Conservation (phyloP, 495 filamentous ascomycete species). For the Penicillium longicatenatum region DNA sequence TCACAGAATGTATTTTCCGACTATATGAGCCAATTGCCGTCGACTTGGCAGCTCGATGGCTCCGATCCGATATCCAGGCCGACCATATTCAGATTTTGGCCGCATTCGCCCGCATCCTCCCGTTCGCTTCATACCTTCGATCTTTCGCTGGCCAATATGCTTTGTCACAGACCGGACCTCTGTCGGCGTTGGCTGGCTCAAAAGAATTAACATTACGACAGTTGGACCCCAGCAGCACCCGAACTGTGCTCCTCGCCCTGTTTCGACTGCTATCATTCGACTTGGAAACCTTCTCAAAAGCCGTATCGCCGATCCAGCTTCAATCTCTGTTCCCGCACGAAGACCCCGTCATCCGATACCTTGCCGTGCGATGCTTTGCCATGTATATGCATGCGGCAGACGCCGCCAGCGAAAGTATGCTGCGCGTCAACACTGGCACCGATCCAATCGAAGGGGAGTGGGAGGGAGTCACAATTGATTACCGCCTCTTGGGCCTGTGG, state of each 20-base stretch:
- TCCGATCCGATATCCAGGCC: conserved; percentile 44
- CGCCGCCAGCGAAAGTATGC: conserved; percentile 67
- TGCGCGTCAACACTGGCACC: conserved; percentile 61
- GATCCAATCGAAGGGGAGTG: conserved; percentile 65
- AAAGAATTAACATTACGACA: conserved; percentile 42
- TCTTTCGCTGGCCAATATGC: conserved; percentile 50
- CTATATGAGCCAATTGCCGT: conserved; percentile 71
- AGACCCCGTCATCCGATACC: conserved; percentile 65
- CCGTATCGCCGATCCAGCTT: conserved; percentile 64
- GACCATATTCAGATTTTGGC: conserved; percentile 59
- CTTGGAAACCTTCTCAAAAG: conserved; percentile 59
- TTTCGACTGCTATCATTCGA: conserved; percentile 80
- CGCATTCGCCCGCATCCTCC: conserved; percentile 77
- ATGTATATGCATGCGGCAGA: conserved; percentile 82
- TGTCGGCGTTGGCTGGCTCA: conserved; percentile 41
- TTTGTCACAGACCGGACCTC: conserved; percentile 41
- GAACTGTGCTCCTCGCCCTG: conserved; percentile 61
- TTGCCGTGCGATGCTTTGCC: conserved; percentile 79
- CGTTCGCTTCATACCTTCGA: conserved; percentile 71
- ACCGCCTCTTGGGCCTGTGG: conserved; percentile 79
- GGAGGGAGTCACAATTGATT: conserved; percentile 80
- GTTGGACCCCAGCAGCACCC: conserved; percentile 36
- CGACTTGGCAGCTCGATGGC: conserved; percentile 79
- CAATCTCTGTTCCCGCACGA: conserved; percentile 67
- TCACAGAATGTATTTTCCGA: conserved; percentile 68